Evolutionary conservation across 805 yeast genomes (phyloP), one percentile per base, ranked within the genome.

Genomic region (Saccharomycopsis sp.): DNA sequence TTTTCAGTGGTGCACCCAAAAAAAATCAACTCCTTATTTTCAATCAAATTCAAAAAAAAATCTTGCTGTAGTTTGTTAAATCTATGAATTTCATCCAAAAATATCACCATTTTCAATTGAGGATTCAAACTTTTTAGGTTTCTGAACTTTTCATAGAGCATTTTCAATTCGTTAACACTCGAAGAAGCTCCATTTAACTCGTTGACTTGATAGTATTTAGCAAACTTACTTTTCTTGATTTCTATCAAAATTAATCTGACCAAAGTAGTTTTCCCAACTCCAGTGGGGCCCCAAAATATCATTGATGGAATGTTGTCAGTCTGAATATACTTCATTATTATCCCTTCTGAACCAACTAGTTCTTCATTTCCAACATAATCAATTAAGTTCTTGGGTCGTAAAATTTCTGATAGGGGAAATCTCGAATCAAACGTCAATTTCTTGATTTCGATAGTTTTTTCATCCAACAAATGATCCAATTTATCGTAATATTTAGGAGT

Each of bases 1-100:
- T 92, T 92, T 56, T 92, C 98, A 0, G 97, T 88, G 0, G 98
- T 92, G 15, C 96, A 96, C 4, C 97, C 97, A 39, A 89, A 76
- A 34, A 92, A 67, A 1, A 77, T 75, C 39, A 88, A 74, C 39
- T 76, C 76, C 2, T 97, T 97, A 27, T 72, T 65, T 57, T 92
- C 99, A 2, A 89, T 80, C 48, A 74, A 77, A 0, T 94, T 89
- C 29, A 92, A 61, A 37, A 94, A 72, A 35, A 79, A 70, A 58
- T 92, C 98, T 56, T 92, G 98, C 53, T 92, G 98, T 0, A 76
- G 66, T 45, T 81, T 80, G 48, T 78, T 76, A 55, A 87, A 86
- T 29, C 98, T 61, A 55, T 92, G 98, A 30, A 92, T 81, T 56
- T 92, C 98, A 60, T 92, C 99, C 39, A 88, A 73, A 54, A 92